Percentiles rank a stretch among this genome's conserved stretches.
Conservation (phyloP, 768 basidiomycete species). For the Pilatotrama ljubarskyi region DNA sequence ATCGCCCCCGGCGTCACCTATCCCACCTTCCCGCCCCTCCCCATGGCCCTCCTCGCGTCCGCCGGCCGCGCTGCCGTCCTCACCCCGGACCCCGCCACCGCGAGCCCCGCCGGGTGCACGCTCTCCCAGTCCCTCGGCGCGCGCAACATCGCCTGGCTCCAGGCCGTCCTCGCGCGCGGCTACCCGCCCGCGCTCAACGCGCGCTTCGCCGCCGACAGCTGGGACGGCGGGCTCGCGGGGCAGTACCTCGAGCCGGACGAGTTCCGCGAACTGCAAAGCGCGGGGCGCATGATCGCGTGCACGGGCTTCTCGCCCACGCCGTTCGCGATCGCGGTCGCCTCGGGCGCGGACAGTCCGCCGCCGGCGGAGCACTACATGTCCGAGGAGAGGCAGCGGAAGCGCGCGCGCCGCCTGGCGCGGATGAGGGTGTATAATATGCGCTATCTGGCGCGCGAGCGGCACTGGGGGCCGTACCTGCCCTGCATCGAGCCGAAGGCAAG, state of each 20-base stretch:
- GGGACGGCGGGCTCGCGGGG: constrained; percentile 16
- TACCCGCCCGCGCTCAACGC: constrained; percentile 28
- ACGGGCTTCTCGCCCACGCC: constrained; percentile 41
- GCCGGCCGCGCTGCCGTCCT: constrained; percentile 4
- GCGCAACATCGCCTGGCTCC: constrained; percentile 39
- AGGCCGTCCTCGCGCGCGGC: constrained; percentile 30
- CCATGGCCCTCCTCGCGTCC: constrained; percentile 27
- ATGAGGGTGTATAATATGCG: constrained; percentile 31
- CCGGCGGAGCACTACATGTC: constrained; percentile 6
- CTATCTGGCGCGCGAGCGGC: constrained; percentile 24
- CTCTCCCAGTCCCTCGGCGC: constrained; percentile 22
- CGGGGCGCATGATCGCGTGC: constrained; percentile 45
- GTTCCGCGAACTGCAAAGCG: constrained; percentile 37
- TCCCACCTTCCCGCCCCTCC: constrained; percentile 36
- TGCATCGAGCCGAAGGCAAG: background rate
- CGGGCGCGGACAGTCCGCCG: background rate
- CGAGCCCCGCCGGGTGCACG: background rate
- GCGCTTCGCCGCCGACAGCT: constrained; percentile 21
- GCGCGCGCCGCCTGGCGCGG: constrained; percentile 28
- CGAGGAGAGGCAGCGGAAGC: constrained; percentile 16
- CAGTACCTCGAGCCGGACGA: constrained; percentile 27
- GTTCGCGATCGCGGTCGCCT: background rate
- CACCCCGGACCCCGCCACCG: background rate
- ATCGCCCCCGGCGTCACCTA: background rate
- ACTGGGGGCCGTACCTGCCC: constrained; percentile 30